These are phyloP conservation scores for Sporothrix pseudoabietina DNA, from an alignment of 2,329 filamentous ascomycete genomes.

Conservation along the genomic window DNA sequence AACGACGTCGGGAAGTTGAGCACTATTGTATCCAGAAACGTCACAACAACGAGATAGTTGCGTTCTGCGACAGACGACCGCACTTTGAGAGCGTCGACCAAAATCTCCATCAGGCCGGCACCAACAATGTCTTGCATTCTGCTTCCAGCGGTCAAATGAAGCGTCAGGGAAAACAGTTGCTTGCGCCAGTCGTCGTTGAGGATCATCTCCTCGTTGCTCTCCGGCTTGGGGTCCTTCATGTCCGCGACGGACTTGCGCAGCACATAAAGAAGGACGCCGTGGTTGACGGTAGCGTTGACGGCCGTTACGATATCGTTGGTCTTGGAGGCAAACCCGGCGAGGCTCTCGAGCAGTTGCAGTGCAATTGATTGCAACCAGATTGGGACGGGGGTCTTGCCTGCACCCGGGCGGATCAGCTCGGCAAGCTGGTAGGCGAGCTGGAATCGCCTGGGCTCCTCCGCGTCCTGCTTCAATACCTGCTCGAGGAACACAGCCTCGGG, in stretches of 20 bases:
- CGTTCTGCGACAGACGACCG: slow-evolving; percentile 80
- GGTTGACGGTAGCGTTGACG: slow-evolving; percentile 94
- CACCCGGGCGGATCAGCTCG: slow-evolving; percentile 83
- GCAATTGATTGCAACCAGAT: slow-evolving; percentile 79
- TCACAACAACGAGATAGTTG: slow-evolving; percentile 79
- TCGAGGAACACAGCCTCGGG: slow-evolving; percentile 80
- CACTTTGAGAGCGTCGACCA: slow-evolving; percentile 84
- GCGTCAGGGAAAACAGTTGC: slow-evolving; percentile 82
- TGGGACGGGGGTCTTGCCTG: slow-evolving; percentile 63
- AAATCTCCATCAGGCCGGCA: slow-evolving; percentile 83
- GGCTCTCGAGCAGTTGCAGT: slow-evolving; percentile 78
- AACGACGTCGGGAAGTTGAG: slow-evolving; percentile 85
- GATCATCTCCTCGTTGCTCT: slow-evolving; percentile 62
- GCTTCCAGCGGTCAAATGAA: slow-evolving; percentile 73
- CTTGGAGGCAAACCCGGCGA: slow-evolving; percentile 76
- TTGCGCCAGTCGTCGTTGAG: slow-evolving; percentile 86
- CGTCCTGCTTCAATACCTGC: slow-evolving; percentile 82
- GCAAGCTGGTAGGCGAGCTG: slow-evolving; percentile 91
- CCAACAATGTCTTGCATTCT: slow-evolving; percentile 82
- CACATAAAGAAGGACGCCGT: slow-evolving; percentile 90
- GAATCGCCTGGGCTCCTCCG: slow-evolving; percentile 82
- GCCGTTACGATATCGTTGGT: slow-evolving; percentile 82
- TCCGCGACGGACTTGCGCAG: slow-evolving; percentile 87
- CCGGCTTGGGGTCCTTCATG: slow-evolving; percentile 63
- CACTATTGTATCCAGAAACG: slow-evolving; percentile 85